A percentile compares a stretch with the other conserved stretches of the same genome.
phyloP scores from a whole-genome alignment of 2,329 filamentous ascomycete species.

The Davidsoniella virescens region DNA sequence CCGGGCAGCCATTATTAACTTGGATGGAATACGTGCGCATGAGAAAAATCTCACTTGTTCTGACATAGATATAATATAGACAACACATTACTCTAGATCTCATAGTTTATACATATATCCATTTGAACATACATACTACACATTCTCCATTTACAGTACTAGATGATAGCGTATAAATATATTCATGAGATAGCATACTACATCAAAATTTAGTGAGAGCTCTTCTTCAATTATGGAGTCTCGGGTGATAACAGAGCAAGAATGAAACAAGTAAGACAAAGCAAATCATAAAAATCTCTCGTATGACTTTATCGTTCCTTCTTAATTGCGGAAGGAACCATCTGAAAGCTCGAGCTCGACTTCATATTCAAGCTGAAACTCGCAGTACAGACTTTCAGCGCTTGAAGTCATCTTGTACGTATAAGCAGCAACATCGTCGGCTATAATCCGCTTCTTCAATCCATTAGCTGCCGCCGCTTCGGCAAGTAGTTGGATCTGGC shows the following conservation, averaged over 20 bases:
- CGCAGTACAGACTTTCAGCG: conserved; percentile 14
- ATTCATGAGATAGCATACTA: no score
- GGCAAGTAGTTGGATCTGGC: conserved; percentile 47
- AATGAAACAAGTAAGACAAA: no score
- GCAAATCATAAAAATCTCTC: not conserved
- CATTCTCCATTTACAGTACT: no score
- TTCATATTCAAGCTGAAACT: conserved; percentile 15
- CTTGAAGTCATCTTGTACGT: conserved; percentile 17
- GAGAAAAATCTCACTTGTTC: not conserved
- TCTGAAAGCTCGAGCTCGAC: conserved; percentile 13
- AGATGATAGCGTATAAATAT: no score
- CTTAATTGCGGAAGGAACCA: conserved; percentile 13
- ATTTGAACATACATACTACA: no score
- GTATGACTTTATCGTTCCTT: not conserved
- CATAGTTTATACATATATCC: no score
- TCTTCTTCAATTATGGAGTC: no score
- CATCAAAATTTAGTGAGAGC: no score
- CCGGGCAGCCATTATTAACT: not conserved
- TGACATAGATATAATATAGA: not conserved
- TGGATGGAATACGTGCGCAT: conserved; percentile 9
- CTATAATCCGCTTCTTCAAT: conserved; percentile 22
- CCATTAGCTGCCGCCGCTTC: conserved; percentile 37
- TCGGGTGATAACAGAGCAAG: no score
- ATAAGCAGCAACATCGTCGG: conserved; percentile 26
- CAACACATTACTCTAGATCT: not conserved